A percentile compares a stretch with the other conserved stretches of the same genome.
phyloP scores from a whole-genome alignment of 2,329 filamentous ascomycete genomes.

The Colletotrichum godetiae region DNA sequence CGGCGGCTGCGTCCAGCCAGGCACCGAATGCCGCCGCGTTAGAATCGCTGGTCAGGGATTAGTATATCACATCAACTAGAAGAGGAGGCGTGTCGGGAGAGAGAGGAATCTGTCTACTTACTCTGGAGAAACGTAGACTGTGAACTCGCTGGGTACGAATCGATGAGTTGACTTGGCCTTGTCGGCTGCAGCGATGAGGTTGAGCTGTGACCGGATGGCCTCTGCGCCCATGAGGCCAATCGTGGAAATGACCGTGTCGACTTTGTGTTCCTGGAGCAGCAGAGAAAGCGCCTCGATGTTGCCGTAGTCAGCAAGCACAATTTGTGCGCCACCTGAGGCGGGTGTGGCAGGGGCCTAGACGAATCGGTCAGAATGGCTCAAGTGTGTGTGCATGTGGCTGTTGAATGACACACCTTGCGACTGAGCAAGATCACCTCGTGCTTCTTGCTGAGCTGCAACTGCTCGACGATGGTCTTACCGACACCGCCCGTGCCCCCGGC shows the following conservation, averaged over 20 bases:
- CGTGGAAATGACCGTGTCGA: conserved; percentile 57
- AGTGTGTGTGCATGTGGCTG: too few species aligned
- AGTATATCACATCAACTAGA: too few species aligned
- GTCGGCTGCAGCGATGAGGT: conserved; percentile 55
- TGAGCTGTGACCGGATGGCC: conserved; percentile 42
- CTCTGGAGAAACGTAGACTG: conserved; percentile 35
- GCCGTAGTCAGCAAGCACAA: conserved; percentile 43
- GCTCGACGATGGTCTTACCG: conserved; percentile 58
- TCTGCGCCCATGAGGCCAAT: conserved; percentile 43
- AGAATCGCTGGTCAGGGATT: too few species aligned
- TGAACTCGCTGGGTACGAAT: conserved; percentile 55
- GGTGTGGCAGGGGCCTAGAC: background rate
- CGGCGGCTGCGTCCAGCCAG: background rate
- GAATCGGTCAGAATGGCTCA: too few species aligned
- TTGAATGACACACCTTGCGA: background rate
- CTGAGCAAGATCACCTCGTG: conserved; percentile 52
- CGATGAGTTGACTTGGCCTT: conserved; percentile 48
- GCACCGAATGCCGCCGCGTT: too few species aligned
- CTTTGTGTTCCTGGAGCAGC: conserved; percentile 45
- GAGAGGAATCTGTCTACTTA: too few species aligned
- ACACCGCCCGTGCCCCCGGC: conserved; percentile 57
- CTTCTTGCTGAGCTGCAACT: conserved; percentile 45
- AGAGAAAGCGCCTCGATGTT: conserved; percentile 19
- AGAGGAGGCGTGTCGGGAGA: too few species aligned
- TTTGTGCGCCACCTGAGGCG: conserved; percentile 18